Evolutionary conservation across 805 yeast genomes (phyloP).

Genomic region (Wickerhamomyces subpelliculosus): DNA sequence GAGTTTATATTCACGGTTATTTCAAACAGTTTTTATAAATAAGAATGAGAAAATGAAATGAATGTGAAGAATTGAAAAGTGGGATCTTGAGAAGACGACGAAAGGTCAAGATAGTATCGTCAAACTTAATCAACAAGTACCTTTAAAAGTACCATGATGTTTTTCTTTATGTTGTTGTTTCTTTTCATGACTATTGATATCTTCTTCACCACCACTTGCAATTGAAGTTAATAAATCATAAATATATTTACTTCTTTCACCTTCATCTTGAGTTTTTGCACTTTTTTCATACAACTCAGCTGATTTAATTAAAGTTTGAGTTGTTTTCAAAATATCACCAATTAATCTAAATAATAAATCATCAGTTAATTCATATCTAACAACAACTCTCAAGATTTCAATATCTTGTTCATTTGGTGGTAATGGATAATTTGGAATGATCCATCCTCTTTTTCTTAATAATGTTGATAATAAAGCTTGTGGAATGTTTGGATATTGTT

Average conservation of each 20-base stretch:
- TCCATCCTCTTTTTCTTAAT: constrained; percentile 76
- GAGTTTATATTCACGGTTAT: no score
- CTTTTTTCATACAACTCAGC: constrained; percentile 24
- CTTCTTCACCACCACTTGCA: constrained; percentile 49
- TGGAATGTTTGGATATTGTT: constrained; percentile 71
- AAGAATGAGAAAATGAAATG: no score
- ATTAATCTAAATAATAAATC: constrained; percentile 57
- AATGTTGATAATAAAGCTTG: constrained; percentile 68
- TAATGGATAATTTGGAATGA: constrained; percentile 82
- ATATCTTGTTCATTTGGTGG: constrained; percentile 50
- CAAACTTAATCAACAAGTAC: constrained; percentile 13
- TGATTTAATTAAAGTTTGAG: constrained; percentile 46
- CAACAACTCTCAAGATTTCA: constrained; percentile 82
- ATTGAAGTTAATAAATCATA: constrained; percentile 45
- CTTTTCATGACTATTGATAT: constrained; percentile 11
- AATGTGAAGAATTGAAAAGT: no score
- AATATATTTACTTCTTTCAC: constrained; percentile 25
- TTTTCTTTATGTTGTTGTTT: constrained; percentile 15
- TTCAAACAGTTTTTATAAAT: no score
- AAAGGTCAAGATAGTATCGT: not conserved
- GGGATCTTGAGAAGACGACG: no score
- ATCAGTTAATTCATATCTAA: constrained; percentile 59
- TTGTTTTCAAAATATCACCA: constrained; percentile 48
- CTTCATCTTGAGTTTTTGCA: constrained; percentile 6
- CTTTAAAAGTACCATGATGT: constrained; percentile 22